Evolutionary conservation across 139 green algal species (phyloP), one percentile per base, ranked within the genome.

Genomic region (Picochlorum sp.): DNA sequence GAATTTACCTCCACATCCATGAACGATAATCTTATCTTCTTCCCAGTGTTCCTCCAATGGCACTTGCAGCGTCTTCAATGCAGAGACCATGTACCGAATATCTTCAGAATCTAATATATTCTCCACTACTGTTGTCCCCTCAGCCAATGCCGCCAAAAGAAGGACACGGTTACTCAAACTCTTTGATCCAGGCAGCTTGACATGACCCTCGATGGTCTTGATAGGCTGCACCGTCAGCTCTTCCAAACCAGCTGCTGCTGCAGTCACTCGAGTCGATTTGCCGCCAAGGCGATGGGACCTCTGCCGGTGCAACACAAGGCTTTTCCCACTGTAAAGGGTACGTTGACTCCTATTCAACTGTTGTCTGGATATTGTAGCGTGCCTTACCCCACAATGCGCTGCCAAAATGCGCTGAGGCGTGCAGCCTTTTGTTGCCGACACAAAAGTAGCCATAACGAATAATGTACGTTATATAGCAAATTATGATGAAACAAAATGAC

Each of bases 21-120:
- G 56, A 30, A 96, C 84, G 6, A 86, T 65, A 59, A 90, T 84
- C 37, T 81, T 65, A 7, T 71, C 60, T 45, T 83, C 66, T 21
- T 66, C 81, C 81, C 90, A 90, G 52, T 92, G 74, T 73, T 95
- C 88, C 52, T 89, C 77, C 16, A 98, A 64, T 57, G 88, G 38
- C 16, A 99, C 71, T 14, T 90, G 89, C 30, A 99, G 83, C 15
- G 64, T 66, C 67, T 92, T 87, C 8, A 99, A 78, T 1, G 94
- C 94, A 18, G 76, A 81, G 20, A 87, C 84, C 91, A 96, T 96
- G 79, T 95, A 95, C 15, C 87, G 77, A 55, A 98, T 95, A 79
- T 99, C 93, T 68, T 98, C 92, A 23, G 75, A 89, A 66, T 97
- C 88, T 73, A 99, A 77, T 31, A 99, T 70, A 74, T 98, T 99